A percentile compares a stretch with the other conserved stretches of the same genome.
Conservation (phyloP, 2,329 filamentous ascomycete species). For the Clarireedia homoeocarpa region DNA sequence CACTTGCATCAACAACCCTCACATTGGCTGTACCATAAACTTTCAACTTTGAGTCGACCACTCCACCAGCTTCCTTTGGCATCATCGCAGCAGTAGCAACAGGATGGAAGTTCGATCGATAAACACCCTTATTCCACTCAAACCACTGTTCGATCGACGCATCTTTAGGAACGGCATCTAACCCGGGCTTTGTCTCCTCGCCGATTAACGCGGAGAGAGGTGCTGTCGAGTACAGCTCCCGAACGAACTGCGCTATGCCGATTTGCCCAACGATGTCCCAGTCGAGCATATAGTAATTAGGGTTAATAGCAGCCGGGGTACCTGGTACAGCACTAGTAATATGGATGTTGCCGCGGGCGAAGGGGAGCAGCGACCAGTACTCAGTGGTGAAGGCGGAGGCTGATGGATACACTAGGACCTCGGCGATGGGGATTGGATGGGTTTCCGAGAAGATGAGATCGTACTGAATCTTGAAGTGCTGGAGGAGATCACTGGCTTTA, state of each 20-base stretch:
- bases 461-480: conserved; percentile 1
- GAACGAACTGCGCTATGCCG: neutral
- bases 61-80: conserved; percentile 13
- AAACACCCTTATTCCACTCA: conserved; percentile 1
- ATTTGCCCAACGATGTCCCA: neutral
- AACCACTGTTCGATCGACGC: conserved; percentile 7
- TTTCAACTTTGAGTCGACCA: conserved; percentile 15
- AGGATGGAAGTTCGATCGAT: conserved; percentile 14
- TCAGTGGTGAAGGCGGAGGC: conserved; percentile 22
- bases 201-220: neutral
- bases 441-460: conserved; percentile 27
- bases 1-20: conserved; percentile 17
- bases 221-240: neutral
- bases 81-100: conserved; percentile 17
- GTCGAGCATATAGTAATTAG: conserved; percentile 32
- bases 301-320: conserved; percentile 39
- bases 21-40: conserved; percentile 16
- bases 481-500: neutral
- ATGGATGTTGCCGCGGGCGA: conserved; percentile 49
- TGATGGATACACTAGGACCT: conserved; percentile 42
- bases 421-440: conserved; percentile 36
- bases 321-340: conserved; percentile 35
- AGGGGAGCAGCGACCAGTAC: conserved; percentile 34
- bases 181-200: conserved; percentile 8
- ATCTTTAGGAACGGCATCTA: conserved; percentile 1